Base-by-base conservation (phyloP, 2,329 filamentous ascomycete genomes). In the Epichloe gansuensis region DNA sequence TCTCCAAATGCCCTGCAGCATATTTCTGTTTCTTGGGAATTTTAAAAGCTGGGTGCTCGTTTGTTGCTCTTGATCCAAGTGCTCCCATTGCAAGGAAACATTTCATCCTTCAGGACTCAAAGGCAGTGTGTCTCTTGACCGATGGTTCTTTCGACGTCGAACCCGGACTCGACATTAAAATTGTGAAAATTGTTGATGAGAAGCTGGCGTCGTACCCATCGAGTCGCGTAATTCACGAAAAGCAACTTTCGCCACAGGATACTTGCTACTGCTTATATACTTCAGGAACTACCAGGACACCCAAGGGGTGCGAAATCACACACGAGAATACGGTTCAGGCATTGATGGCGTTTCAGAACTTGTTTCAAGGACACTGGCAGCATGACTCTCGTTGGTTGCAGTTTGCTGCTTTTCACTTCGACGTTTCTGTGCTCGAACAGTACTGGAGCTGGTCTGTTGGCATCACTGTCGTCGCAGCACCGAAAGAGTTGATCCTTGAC, bases 401-500 rank as follows among this genome's bases (percentile, higher is more conserved):
- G 63, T 96, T 96, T 63, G 91, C 91, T 1, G 91, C 89, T 0
- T 88, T 95, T 53, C 91, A 95, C 66, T 96, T 96, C 56, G 91
- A 96, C 61, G 91, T 96, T 4, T 93, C 88, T 1, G 86, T 96
- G 0, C 75, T 96, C 0, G 91, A 96, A 63, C 91, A 95, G 62
- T 96, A 91, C 65, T 96, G 89, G 89, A 93, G 85, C 54, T 96
- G 91, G 91, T 89, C 85, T 31, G 86, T 93, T 1, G 90, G 90
- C 1, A 90, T 96, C 28, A 84, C 86, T 4, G 78, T 96, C 0
- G 85, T 91, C 2, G 83, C 87, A 2, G 90, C 88, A 6, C 86
- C 88, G 0, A 80, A 88, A 58, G 90, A 96, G 63, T 64, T 95
- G 1, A 84, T 96, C 1, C 83, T 96, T 37, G 88, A 93, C 60